phyloP scores from a whole-genome alignment of 1,284 basidiomycete species.

The Hymenochaete sp. region DNA sequence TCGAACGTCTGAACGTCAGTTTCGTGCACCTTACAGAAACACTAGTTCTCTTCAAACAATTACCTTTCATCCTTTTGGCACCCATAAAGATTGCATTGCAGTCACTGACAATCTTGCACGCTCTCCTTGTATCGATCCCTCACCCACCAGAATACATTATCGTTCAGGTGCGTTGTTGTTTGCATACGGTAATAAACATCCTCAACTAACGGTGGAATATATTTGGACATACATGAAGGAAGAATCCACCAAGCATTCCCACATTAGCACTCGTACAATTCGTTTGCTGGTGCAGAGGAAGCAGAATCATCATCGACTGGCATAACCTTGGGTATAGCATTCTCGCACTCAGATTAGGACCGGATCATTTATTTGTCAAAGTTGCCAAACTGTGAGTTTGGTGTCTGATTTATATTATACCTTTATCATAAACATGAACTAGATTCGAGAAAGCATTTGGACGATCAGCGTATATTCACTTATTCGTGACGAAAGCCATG shows the following conservation, averaged over 20 bases:
- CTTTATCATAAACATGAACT: no score
- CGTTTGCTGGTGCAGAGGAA: constrained; percentile 56
- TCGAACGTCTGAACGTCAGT: constrained; percentile 57
- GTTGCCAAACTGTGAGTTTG: constrained; percentile 59
- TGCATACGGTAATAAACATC: no score
- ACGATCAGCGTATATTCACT: constrained; percentile 72
- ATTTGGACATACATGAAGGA: constrained; percentile 23
- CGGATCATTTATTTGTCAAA: constrained; percentile 58
- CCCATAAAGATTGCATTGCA: constrained; percentile 79
- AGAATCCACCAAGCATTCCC: constrained; percentile 97
- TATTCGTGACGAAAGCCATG: constrained; percentile 94
- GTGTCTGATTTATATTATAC: background rate
- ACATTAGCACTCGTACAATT: constrained; percentile 83
- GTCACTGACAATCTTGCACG: constrained; percentile 50
- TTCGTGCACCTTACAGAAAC: constrained; percentile 62
- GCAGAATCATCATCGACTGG: constrained; percentile 95
- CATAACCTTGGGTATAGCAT: constrained; percentile 97
- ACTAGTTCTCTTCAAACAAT: constrained; percentile 41
- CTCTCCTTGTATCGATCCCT: constrained; percentile 53
- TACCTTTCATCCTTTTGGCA: constrained; percentile 73
- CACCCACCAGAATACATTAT: constrained; percentile 78
- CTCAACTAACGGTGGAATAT: no score
- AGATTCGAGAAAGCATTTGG: constrained; percentile 85
- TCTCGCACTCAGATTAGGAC: constrained; percentile 73
- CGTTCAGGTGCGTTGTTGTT: constrained; percentile 65